phyloP scores from a whole-genome alignment of 495 filamentous ascomycete species.

The Apodospora peruviana region DNA sequence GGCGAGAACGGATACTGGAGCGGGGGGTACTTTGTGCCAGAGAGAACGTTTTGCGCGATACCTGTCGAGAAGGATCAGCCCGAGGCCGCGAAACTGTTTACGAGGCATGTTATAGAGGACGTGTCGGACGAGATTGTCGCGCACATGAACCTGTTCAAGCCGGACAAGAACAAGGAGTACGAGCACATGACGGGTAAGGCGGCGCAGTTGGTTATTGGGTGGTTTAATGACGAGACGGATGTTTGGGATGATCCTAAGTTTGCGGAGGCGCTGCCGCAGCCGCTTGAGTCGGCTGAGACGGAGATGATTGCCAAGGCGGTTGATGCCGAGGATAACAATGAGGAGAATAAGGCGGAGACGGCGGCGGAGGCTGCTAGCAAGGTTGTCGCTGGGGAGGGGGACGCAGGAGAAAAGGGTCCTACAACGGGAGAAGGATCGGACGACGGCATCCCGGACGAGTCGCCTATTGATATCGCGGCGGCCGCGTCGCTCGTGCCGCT shows the following conservation, averaged over 20 bases:
- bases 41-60: slow-evolving; percentile 47
- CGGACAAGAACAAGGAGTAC: slow-evolving; percentile 71
- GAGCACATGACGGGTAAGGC: slow-evolving; percentile 61
- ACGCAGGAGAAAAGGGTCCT: background rate
- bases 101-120: slow-evolving; percentile 61
- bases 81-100: slow-evolving; percentile 40
- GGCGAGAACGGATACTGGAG: slow-evolving; percentile 49
- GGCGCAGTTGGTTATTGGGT: slow-evolving; percentile 50
- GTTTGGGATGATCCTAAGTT: slow-evolving; percentile 39
- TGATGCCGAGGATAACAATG: slow-evolving; percentile 19
- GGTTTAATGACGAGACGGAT: slow-evolving; percentile 44
- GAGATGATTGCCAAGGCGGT: slow-evolving; percentile 34
- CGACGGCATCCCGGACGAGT: slow-evolving; percentile 32
- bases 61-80: slow-evolving; percentile 30
- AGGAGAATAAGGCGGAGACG: background rate
- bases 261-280: slow-evolving; percentile 19
- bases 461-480: slow-evolving; percentile 42
- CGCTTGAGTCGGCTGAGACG: slow-evolving; percentile 24
- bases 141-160: slow-evolving; percentile 79
- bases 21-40: slow-evolving; percentile 49
- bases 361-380: background rate
- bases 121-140: slow-evolving; percentile 76
- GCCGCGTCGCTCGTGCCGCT: slow-evolving; percentile 39
- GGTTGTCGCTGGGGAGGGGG: slow-evolving; percentile 3
- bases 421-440: slow-evolving; percentile 11